phyloP scores from a whole-genome alignment of 441 rosid species.

The Dalechampia spathulata region DNA sequence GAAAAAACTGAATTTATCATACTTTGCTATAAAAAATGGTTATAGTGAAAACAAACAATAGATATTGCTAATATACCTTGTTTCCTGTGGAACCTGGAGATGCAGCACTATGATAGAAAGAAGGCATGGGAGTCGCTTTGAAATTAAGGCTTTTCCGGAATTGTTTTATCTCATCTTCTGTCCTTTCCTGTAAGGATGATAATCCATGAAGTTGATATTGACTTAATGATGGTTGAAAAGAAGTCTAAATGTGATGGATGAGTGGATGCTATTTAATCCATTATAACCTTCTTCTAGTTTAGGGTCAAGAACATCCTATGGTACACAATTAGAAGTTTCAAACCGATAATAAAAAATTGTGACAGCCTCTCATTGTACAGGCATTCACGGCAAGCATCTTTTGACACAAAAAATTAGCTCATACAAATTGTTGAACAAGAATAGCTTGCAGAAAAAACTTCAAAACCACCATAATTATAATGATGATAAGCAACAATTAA shows the following conservation, averaged over 20 bases:
- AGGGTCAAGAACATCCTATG: background rate
- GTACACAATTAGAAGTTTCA: background rate
- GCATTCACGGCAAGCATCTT: background rate
- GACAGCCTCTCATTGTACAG: too few relatives aligned
- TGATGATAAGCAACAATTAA: background rate
- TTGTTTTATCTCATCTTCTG: slow-evolving; percentile 55
- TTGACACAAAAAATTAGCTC: slow-evolving; percentile 2
- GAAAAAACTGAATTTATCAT: background rate
- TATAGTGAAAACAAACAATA: background rate
- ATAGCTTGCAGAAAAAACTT: background rate
- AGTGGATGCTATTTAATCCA: background rate
- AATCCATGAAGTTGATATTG: background rate
- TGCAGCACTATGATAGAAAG: slow-evolving; percentile 44
- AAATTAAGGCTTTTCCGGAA: slow-evolving; percentile 70
- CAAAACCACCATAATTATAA: background rate
- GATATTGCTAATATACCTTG: slow-evolving; percentile 38
- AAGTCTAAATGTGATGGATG: too few relatives aligned
- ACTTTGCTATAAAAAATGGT: background rate
- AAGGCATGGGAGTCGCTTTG: slow-evolving; percentile 85
- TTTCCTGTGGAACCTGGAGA: slow-evolving; percentile 29
- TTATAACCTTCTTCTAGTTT: background rate
- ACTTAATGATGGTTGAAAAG: too few relatives aligned
- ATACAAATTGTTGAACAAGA: too few relatives aligned
- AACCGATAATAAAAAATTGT: background rate
- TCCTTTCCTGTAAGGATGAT: slow-evolving; percentile 43